Percentiles rank a stretch among this genome's conserved stretches.
Evolutionary conservation across 2,329 filamentous ascomycete genomes (phyloP).

Genomic region (Claviceps monticola): DNA sequence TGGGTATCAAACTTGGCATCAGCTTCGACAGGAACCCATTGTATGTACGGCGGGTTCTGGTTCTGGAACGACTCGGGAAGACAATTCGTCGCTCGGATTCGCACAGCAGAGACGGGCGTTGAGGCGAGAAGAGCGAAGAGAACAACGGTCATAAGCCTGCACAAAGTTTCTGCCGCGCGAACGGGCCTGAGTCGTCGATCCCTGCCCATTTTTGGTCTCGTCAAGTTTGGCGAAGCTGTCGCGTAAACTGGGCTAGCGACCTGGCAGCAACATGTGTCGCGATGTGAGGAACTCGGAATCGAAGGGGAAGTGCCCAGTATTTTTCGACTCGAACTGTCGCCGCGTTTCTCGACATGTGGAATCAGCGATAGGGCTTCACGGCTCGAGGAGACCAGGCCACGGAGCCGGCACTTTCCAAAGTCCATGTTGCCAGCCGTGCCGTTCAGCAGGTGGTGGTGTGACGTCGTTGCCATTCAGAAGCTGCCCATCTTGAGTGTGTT

Average conservation of each 20-base stretch:
- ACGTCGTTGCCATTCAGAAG: slow-evolving; percentile 9
- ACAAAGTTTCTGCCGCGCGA: not conserved
- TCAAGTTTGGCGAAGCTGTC: not conserved
- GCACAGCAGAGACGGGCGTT: slow-evolving; percentile 43
- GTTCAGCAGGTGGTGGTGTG: slow-evolving; percentile 5
- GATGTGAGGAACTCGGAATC: not conserved
- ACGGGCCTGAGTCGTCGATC: not conserved
- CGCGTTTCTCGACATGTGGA: not conserved
- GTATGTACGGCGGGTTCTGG: slow-evolving; percentile 45
- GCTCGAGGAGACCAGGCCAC: not conserved
- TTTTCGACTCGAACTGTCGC: not conserved
- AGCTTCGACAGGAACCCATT: slow-evolving; percentile 66
- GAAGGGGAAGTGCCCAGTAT: not conserved
- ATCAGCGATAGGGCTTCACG: not conserved
- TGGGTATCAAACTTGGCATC: slow-evolving; percentile 58
- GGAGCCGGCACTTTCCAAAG: not conserved
- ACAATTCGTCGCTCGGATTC: slow-evolving; percentile 76
- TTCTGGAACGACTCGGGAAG: slow-evolving; percentile 47
- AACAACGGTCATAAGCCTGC: slow-evolving; percentile 19
- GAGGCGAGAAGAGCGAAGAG: slow-evolving; percentile 25
- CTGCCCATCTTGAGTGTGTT: slow-evolving; percentile 11
- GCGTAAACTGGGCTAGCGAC: not conserved
- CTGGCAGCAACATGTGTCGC: not conserved
- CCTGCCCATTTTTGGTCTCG: not conserved
- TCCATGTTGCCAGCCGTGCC: slow-evolving; percentile 7